Conservation (phyloP, 495 filamentous ascomycete genomes). For the Cladorrhinum samala region DNA sequence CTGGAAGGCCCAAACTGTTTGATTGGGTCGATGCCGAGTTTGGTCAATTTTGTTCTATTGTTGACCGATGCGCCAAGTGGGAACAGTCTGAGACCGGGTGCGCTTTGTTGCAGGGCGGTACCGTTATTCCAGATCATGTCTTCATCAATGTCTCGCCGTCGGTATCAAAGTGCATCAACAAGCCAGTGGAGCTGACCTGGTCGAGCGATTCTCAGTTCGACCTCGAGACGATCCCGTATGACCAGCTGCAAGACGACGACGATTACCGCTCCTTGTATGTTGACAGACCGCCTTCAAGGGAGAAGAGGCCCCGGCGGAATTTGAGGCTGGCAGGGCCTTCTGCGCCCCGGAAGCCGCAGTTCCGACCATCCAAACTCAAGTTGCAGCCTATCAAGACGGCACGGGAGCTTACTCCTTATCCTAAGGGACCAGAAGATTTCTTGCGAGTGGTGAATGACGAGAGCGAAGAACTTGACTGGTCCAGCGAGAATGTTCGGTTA, state of each 20-base stretch:
- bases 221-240: conserved; percentile 40
- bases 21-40: conserved; percentile 33
- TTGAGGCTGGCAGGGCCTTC: conserved; percentile 7
- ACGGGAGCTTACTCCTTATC: conserved; percentile 34
- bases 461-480: conserved; percentile 31
- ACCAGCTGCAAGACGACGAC: conserved; percentile 25
- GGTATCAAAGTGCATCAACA: conserved; percentile 11
- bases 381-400: conserved; percentile 32
- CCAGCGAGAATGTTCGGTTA: conserved; percentile 45
- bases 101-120: conserved; percentile 19
- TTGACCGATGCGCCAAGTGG: conserved; percentile 35
- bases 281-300: background rate
- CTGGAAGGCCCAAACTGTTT: conserved; percentile 8
- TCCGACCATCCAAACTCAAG: conserved; percentile 25
- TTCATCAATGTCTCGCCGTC: conserved; percentile 33
- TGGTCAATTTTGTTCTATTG: conserved; percentile 29
- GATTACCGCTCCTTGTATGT: conserved; percentile 14
- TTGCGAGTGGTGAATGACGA: conserved; percentile 23
- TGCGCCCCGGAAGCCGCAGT: conserved; percentile 7
- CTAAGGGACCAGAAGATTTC: conserved; percentile 30
- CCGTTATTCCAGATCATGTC: conserved; percentile 24
- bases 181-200: conserved; percentile 28
- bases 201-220: conserved; percentile 29
- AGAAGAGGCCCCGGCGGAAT: conserved; percentile 2
- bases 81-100: conserved; percentile 31